Evolutionary conservation across 495 filamentous ascomycete species (phyloP), one percentile per base, ranked within the genome.

Genomic region (Hapsidospora chrysogenum): DNA sequence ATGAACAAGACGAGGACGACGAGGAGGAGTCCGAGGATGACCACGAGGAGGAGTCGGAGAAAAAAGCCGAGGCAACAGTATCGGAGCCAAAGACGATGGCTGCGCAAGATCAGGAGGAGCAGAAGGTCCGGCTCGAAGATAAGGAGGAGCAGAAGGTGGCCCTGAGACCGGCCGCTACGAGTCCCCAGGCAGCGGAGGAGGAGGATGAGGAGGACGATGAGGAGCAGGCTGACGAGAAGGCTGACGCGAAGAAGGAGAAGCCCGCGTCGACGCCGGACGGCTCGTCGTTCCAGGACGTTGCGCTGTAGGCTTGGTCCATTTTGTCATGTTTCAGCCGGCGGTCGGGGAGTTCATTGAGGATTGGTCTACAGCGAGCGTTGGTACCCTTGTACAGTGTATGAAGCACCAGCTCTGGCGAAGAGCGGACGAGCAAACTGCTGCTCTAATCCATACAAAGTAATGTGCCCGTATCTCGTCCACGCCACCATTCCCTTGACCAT

Each of bases 51-150:
- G 25, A 48, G 36, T 11, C 36, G 45, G 40, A 50, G 40, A 41
- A 56, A 18, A 55, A 57, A 27, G 45, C 43, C 2, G 49, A 50
- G 29, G 35, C 43, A 10, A 45, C 42, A 13, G 35, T 41, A 10
- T 44, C 42, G n/a, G 40, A 50, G 40, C 43, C 54, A 17, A 57
- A 57, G 28, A 43, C 41, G 0, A 52, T 47, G 31, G 35, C 43
- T 10, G 45, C 38, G 23, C 23, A 6, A n/a, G 41, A 40, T 36
- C 44, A 60, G 7, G 63, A 66, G 1, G 71, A 76, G 48, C 69
- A 72, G 43, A 76, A 75, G 41, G 55, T 66, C 19, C 50, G 65
- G 26, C 48, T 65, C 4, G 64, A 70, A 19, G 68, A 75, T 38
- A 51, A 57, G 31, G 65, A 72, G 11, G 53, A 60, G 20, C 60